These are phyloP conservation scores for Cicer chorassanicum DNA, from an alignment of 306 rosid genomes.

Conservation along the genomic window DNA sequence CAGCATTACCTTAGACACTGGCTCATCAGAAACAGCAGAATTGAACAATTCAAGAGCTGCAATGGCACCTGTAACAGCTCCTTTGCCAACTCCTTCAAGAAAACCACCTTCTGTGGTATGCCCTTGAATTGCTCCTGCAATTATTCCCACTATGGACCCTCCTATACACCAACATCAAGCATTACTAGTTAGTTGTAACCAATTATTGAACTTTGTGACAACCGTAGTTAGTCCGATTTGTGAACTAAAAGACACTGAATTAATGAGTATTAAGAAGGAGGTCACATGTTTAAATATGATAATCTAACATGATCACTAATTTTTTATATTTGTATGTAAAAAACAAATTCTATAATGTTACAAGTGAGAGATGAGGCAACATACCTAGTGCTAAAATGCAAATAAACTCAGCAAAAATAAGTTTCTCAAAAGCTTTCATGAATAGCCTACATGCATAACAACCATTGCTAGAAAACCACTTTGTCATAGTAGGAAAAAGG, in stretches of 20 bases:
- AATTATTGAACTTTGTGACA: no score
- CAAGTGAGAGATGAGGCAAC: background rate
- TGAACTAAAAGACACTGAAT: no score
- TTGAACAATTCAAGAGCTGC: conserved; percentile 48
- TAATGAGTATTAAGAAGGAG: no score
- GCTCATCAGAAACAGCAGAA: conserved; percentile 23
- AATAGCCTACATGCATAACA: conserved; percentile 18
- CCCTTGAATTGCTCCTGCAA: conserved; percentile 52
- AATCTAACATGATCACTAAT: no score
- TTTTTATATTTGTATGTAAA: no score
- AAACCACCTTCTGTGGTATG: conserved; percentile 53
- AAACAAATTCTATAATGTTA: background rate
- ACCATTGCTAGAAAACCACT: conserved; percentile 36
- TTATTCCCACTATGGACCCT: conserved; percentile 54
- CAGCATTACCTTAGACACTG: conserved; percentile 45
- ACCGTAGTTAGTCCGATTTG: no score
- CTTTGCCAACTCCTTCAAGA: conserved; percentile 59
- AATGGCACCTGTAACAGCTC: conserved; percentile 60
- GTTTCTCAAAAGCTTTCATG: conserved; percentile 28
- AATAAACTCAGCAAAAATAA: conserved; percentile 42
- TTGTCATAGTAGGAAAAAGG: background rate
- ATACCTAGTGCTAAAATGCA: conserved; percentile 49
- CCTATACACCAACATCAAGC: conserved; percentile 35
- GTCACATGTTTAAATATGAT: no score
- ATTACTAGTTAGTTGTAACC: no score